These are phyloP conservation scores for Komagataella mondaviorum DNA, from an alignment of 805 yeast genomes.

Conservation along the genomic window DNA sequence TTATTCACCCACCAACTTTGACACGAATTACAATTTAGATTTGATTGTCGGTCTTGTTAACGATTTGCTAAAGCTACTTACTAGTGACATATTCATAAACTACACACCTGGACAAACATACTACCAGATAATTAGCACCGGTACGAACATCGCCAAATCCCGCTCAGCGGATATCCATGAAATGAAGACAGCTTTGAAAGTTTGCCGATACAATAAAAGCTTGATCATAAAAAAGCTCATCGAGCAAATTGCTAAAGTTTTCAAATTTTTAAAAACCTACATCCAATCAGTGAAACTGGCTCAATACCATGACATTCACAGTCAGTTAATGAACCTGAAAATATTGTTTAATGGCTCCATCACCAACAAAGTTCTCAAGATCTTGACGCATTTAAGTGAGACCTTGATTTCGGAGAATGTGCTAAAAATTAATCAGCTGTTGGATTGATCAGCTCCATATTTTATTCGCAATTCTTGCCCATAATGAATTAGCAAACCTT, in stretches of 20 bases:
- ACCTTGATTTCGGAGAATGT: background rate
- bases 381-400: conserved; percentile 9
- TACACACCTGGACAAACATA: background rate
- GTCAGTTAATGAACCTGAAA: conserved; percentile 6
- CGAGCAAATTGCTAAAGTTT: background rate
- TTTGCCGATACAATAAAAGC: background rate
- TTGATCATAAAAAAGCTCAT: background rate
- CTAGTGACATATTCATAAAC: background rate
- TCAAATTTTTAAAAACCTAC: background rate
- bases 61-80: background rate
- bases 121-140: background rate
- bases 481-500: conserved; percentile 28
- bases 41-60: background rate
- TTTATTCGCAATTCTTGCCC: conserved; percentile 16
- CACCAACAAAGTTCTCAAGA: conserved; percentile 14
- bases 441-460: conserved; percentile 2
- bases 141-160: background rate
- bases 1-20: background rate
- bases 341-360: conserved; percentile 15
- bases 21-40: background rate
- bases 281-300: background rate
- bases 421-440: background rate
- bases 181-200: background rate
- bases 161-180: background rate
- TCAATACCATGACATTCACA: background rate